phyloP scores from a whole-genome alignment of 495 filamentous ascomycete genomes.

The Opeltia flavorubescens region DNA sequence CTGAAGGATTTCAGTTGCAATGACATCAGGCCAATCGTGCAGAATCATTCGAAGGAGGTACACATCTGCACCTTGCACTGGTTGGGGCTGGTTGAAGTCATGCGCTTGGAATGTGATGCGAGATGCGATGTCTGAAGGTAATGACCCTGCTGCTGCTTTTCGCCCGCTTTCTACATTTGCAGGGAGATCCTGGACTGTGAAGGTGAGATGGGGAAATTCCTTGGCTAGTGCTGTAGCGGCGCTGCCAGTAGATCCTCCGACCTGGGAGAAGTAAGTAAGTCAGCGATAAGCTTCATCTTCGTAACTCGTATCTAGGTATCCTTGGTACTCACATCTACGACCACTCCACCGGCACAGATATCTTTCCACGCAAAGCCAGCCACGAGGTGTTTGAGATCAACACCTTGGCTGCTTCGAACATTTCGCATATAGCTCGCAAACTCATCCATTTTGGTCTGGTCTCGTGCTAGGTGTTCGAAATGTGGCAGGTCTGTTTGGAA shows the following conservation, averaged over 20 bases:
- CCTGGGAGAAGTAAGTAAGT: slow-evolving; percentile 1
- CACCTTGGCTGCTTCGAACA: slow-evolving; percentile 11
- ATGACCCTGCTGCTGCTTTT: neutral
- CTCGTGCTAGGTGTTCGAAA: slow-evolving; percentile 13
- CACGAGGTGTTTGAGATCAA: slow-evolving; percentile 14
- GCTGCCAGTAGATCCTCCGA: slow-evolving; percentile 17
- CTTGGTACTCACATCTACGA: slow-evolving; percentile 13
- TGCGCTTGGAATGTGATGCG: slow-evolving; percentile 32
- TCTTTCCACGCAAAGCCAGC: slow-evolving; percentile 16
- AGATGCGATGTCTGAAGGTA: slow-evolving; percentile 12
- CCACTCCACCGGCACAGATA: slow-evolving; percentile 3
- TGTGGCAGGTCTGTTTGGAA: slow-evolving; percentile 16
- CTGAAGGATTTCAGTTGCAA: slow-evolving; percentile 28
- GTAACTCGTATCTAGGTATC: neutral
- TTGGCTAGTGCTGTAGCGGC: slow-evolving; percentile 19
- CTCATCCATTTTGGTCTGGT: neutral
- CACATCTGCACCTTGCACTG: slow-evolving; percentile 32
- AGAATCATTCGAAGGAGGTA: slow-evolving; percentile 41
- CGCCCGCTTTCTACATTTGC: neutral
- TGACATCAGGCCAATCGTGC: slow-evolving; percentile 36
- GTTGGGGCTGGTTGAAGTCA: slow-evolving; percentile 35
- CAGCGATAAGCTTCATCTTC: neutral
- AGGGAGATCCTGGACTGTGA: slow-evolving; percentile 19
- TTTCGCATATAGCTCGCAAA: slow-evolving; percentile 18
- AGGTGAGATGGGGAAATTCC: slow-evolving; percentile 17